phyloP scores from a whole-genome alignment of 371 early-diverging fungal species.

The Mortierella sp. region DNA sequence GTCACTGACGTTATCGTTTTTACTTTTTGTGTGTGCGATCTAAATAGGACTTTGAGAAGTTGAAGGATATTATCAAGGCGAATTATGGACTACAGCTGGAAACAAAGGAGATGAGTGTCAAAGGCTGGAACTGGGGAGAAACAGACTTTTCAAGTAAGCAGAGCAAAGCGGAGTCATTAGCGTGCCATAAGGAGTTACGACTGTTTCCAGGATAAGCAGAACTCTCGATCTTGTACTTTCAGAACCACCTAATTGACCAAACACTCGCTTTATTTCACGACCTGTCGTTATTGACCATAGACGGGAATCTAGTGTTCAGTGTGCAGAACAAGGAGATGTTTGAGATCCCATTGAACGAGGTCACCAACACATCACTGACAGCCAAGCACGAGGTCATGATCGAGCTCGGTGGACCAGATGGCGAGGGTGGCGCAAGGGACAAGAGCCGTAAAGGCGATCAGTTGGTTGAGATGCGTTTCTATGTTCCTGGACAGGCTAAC shows the following conservation, averaged over 20 bases:
- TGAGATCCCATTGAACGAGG: conserved; percentile 92
- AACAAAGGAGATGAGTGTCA: conserved; percentile 85
- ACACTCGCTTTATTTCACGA: neutral
- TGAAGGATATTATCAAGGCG: conserved; percentile 77
- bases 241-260: neutral
- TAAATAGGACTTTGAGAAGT: conserved; percentile 82
- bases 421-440: conserved; percentile 65
- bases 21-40: neutral
- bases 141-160: conserved; percentile 74
- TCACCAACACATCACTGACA: conserved; percentile 90
- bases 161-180: neutral
- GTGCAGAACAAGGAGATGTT: conserved; percentile 90
- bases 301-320: conserved; percentile 83
- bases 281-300: conserved; percentile 53
- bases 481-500: conserved; percentile 89
- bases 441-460: conserved; percentile 73
- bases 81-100: conserved; percentile 86
- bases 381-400: conserved; percentile 95
- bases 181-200: neutral
- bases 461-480: conserved; percentile 94
- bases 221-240: neutral
- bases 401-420: conserved; percentile 84
- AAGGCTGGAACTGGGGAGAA: conserved; percentile 98
- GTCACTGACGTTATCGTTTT: neutral
- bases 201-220: neutral